A percentile compares a stretch with the other conserved stretches of the same genome.
Evolutionary conservation across 768 basidiomycete genomes (phyloP).

Genomic region (Phanerodontia chrysosporium): DNA sequence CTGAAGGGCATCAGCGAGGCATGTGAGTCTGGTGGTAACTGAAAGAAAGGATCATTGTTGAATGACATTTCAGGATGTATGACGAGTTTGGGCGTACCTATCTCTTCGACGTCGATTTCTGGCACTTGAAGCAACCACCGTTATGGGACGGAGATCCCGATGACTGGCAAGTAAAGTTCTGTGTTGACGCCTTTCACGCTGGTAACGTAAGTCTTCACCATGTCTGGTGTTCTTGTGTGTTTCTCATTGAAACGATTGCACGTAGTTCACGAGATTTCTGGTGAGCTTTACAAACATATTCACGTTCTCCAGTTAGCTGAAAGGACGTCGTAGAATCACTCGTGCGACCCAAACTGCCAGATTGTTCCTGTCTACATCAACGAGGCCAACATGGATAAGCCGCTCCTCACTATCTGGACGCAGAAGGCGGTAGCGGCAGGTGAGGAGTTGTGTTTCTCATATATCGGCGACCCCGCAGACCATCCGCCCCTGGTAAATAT

Average conservation of each 20-base stretch:
- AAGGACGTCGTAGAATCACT: conserved; percentile 64
- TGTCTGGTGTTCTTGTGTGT: neutral
- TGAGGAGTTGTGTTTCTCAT: conserved; percentile 79
- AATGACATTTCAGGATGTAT: conserved; percentile 55
- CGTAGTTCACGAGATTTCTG: conserved; percentile 86
- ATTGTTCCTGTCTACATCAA: conserved; percentile 77
- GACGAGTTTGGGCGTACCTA: conserved; percentile 73
- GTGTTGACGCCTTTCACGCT: conserved; percentile 84
- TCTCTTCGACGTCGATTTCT: conserved; percentile 80
- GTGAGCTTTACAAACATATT: conserved; percentile 41
- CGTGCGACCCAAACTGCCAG: conserved; percentile 80
- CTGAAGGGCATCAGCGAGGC: conserved; percentile 64
- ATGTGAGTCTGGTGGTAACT: conserved; percentile 43
- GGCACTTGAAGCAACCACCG: conserved; percentile 43
- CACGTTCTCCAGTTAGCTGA: neutral
- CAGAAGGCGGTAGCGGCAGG: conserved; percentile 53
- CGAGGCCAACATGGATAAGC: conserved; percentile 68
- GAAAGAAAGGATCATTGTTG: too few relatives aligned
- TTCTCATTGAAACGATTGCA: too few relatives aligned
- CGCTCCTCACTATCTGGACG: conserved; percentile 66
- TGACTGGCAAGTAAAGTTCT: conserved; percentile 40
- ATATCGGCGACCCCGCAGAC: conserved; percentile 44
- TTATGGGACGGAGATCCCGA: conserved; percentile 14
- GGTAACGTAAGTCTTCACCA: conserved; percentile 59
- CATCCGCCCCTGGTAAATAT: neutral